A percentile compares a stretch with the other conserved stretches of the same genome.
Conservation (phyloP, 495 filamentous ascomycete species). For the Physcia stellaris region DNA sequence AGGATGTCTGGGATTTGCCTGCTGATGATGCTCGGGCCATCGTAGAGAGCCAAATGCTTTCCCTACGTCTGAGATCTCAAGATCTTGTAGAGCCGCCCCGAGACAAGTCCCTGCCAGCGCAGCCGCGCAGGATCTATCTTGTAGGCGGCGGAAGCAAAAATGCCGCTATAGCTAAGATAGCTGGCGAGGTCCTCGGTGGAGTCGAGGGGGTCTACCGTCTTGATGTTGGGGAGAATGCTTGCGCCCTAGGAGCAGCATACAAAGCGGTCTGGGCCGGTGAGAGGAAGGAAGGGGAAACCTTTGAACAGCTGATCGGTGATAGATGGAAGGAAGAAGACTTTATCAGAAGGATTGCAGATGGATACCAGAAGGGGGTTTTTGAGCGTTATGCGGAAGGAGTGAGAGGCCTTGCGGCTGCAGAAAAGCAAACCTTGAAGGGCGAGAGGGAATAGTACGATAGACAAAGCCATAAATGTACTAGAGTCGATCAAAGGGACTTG, state of each 20-base stretch:
- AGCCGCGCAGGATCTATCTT: slow-evolving; percentile 82
- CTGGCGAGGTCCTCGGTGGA: slow-evolving; percentile 79
- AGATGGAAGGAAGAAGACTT: slow-evolving; percentile 79
- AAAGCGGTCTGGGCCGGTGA: slow-evolving; percentile 90
- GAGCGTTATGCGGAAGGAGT: slow-evolving; percentile 63
- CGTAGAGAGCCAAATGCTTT: slow-evolving; percentile 86
- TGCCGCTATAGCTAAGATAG: slow-evolving; percentile 65
- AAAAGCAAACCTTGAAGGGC: slow-evolving; percentile 45
- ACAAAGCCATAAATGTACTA: too few relatives aligned
- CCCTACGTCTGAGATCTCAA: slow-evolving; percentile 68
- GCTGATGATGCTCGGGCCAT: slow-evolving; percentile 71
- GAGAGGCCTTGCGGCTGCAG: slow-evolving; percentile 68
- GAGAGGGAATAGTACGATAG: too few relatives aligned
- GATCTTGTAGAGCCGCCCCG: slow-evolving; percentile 48
- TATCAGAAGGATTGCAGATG: slow-evolving; percentile 66
- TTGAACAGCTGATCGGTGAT: slow-evolving; percentile 70
- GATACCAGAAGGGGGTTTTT: slow-evolving; percentile 62
- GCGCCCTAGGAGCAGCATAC: slow-evolving; percentile 84
- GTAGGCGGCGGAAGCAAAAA: slow-evolving; percentile 86
- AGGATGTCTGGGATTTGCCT: slow-evolving; percentile 35
- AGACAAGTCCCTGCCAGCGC: slow-evolving; percentile 44
- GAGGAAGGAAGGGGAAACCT: slow-evolving; percentile 51
- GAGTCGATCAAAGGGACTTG: too few relatives aligned
- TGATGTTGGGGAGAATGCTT: slow-evolving; percentile 92
- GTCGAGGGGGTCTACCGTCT: slow-evolving; percentile 80